phyloP scores from a whole-genome alignment of 2,329 filamentous ascomycete species.

The Beauveria scarabaeidicola region DNA sequence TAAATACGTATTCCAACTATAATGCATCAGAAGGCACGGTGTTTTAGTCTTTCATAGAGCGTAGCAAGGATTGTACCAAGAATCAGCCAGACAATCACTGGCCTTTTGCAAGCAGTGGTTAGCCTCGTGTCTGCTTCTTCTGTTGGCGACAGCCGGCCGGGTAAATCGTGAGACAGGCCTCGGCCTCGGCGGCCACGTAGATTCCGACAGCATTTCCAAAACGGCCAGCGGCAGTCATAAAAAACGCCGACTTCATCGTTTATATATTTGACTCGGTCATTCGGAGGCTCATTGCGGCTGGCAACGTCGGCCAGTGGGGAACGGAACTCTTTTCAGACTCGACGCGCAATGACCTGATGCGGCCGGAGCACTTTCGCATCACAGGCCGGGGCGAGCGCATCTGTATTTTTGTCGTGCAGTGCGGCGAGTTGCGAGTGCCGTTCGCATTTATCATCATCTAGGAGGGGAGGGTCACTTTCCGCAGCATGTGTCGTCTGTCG shows the following conservation, averaged over 20 bases:
- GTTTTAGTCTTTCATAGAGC: too few relatives aligned
- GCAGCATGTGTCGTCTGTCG: constrained; percentile 9
- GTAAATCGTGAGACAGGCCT: not conserved
- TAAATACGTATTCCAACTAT: too few relatives aligned
- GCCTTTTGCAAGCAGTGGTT: not conserved
- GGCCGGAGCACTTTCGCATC: constrained; percentile 19
- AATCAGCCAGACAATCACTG: too few relatives aligned
- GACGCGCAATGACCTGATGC: constrained; percentile 15
- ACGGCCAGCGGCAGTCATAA: constrained; percentile 14
- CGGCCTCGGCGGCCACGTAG: not conserved
- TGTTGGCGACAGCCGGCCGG: not conserved
- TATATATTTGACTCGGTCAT: constrained; percentile 23
- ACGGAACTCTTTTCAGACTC: constrained; percentile 18
- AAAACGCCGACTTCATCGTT: constrained; percentile 23
- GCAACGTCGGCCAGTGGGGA: constrained; percentile 23
- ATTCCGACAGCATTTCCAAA: constrained; percentile 16
- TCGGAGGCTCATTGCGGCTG: constrained; percentile 20
- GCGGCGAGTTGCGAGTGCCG: not conserved
- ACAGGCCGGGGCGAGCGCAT: constrained; percentile 17
- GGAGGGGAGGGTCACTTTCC: constrained; percentile 13
- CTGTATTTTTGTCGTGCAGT: constrained; percentile 22
- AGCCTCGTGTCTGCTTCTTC: too few relatives aligned
- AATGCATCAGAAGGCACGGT: too few relatives aligned
- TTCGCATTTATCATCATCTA: constrained; percentile 1
- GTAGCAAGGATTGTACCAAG: too few relatives aligned